Conservation (phyloP, 495 filamentous ascomycete genomes). For the Xylaria curta region DNA sequence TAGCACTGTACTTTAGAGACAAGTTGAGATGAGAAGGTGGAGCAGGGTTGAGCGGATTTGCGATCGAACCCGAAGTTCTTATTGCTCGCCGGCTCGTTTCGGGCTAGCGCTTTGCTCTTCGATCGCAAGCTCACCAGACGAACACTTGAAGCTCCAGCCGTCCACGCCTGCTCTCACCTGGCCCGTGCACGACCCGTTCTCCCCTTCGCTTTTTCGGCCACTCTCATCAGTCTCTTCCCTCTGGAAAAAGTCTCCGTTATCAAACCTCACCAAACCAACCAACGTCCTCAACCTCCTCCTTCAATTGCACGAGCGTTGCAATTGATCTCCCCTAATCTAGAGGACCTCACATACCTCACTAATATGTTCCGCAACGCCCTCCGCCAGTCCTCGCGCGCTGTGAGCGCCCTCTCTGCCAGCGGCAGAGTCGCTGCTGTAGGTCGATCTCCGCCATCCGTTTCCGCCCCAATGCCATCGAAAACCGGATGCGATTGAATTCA, state of each 20-base stretch:
- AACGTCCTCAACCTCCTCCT: conserved; percentile 51
- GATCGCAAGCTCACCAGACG: background rate
- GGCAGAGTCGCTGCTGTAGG: conserved; percentile 92
- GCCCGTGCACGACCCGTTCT: conserved; percentile 28
- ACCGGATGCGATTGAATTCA: conserved; percentile 39
- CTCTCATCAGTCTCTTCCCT: conserved; percentile 34
- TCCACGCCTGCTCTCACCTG: conserved; percentile 7
- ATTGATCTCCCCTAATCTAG: conserved; percentile 51
- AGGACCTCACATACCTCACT: conserved; percentile 47
- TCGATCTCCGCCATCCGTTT: conserved; percentile 54
- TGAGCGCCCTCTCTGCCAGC: conserved; percentile 88
- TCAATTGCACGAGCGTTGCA: conserved; percentile 58
- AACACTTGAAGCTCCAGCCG: conserved; percentile 11
- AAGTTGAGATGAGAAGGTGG: background rate
- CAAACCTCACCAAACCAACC: conserved; percentile 36
- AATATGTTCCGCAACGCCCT: conserved; percentile 98
- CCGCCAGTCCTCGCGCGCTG: conserved; percentile 90
- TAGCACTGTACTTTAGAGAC: background rate
- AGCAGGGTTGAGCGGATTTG: background rate
- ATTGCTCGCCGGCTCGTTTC: background rate
- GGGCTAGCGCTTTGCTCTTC: background rate
- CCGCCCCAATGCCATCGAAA: conserved; percentile 48
- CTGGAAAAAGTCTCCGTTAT: conserved; percentile 43
- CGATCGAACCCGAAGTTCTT: conserved; percentile 3
- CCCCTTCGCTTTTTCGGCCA: conserved; percentile 37